Conservation (phyloP, 768 basidiomycete species). For the Phylloporus rhodoxanthus region DNA sequence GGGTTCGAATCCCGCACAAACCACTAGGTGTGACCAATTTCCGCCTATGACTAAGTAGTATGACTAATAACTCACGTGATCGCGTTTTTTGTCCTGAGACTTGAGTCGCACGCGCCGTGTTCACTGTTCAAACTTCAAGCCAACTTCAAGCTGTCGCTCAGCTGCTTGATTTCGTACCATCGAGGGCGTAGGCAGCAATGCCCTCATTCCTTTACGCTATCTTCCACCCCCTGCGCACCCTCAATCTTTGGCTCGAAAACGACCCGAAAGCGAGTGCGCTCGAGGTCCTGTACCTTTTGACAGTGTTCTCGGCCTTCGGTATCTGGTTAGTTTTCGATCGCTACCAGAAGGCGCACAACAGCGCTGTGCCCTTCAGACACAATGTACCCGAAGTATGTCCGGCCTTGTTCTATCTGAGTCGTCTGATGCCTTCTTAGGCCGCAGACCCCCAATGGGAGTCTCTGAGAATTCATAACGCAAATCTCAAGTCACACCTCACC, state of each 20-base stretch:
- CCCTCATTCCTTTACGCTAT: slow-evolving; percentile 32
- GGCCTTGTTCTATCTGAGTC: neutral
- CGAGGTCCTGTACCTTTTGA: slow-evolving; percentile 61
- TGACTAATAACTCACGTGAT: no score
- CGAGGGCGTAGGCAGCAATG: slow-evolving; percentile 17
- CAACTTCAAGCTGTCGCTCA: slow-evolving; percentile 5
- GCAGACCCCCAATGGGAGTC: slow-evolving; percentile 57
- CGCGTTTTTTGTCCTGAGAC: no score
- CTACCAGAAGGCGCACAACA: slow-evolving; percentile 68
- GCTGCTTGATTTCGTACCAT: neutral
- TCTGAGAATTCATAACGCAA: slow-evolving; percentile 49
- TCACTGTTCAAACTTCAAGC: no score
- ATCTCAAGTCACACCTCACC: slow-evolving; percentile 59
- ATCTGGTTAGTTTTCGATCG: slow-evolving; percentile 75
- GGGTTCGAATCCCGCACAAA: no score
- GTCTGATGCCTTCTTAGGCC: slow-evolving; percentile 35
- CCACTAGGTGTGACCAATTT: no score
- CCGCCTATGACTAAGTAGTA: no score
- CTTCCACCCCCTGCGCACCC: slow-evolving; percentile 48
- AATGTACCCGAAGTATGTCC: slow-evolving; percentile 50
- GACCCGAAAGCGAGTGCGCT: slow-evolving; percentile 45
- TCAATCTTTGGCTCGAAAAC: slow-evolving; percentile 43
- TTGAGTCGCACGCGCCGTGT: no score
- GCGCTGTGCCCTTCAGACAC: slow-evolving; percentile 62
- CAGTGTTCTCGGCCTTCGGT: slow-evolving; percentile 67